Evolutionary conservation across 164 flowering plant species (phyloP).

Genomic region (Malania oleifera): DNA sequence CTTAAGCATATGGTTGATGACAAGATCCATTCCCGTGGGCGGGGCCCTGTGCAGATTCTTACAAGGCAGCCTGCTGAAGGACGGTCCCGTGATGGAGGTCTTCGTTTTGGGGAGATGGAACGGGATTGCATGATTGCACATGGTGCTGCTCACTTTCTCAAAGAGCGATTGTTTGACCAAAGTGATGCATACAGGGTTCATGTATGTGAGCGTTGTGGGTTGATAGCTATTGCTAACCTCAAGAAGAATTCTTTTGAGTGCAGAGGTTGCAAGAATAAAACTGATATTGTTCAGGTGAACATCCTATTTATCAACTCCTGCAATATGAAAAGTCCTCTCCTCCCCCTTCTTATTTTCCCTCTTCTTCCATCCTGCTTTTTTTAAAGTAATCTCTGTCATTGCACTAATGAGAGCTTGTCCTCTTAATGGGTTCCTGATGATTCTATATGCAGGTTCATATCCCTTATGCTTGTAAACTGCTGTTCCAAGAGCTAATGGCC

Average conservation of each 20-base stretch:
- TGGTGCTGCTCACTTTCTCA: conserved; percentile 89
- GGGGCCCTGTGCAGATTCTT: conserved; percentile 95
- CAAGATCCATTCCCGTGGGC: conserved; percentile 92
- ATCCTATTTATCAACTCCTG: too few relatives aligned
- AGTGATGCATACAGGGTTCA: conserved; percentile 95
- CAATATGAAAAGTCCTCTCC: not conserved
- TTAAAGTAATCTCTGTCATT: not conserved
- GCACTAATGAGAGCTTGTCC: not conserved
- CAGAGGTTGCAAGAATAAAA: conserved; percentile 92
- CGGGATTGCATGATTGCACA: conserved; percentile 95
- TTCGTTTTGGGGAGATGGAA: conserved; percentile 99
- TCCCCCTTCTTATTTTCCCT: not conserved
- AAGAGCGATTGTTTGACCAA: conserved; percentile 85
- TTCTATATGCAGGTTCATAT: conserved; percentile 64
- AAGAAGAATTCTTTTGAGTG: conserved; percentile 93
- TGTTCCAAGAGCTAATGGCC: conserved; percentile 95
- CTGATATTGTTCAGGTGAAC: conserved; percentile 88
- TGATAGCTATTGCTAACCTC: conserved; percentile 93
- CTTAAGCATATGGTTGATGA: conserved; percentile 98
- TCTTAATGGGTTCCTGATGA: not conserved
- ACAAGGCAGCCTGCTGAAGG: conserved; percentile 99
- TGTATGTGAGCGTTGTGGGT: conserved; percentile 85
- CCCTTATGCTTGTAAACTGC: conserved; percentile 90
- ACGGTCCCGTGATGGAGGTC: conserved; percentile 94
- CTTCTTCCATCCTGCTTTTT: not conserved